Conservation (phyloP, 192 early-diverging fungal genomes). For the Coemansia guatemalensis region DNA sequence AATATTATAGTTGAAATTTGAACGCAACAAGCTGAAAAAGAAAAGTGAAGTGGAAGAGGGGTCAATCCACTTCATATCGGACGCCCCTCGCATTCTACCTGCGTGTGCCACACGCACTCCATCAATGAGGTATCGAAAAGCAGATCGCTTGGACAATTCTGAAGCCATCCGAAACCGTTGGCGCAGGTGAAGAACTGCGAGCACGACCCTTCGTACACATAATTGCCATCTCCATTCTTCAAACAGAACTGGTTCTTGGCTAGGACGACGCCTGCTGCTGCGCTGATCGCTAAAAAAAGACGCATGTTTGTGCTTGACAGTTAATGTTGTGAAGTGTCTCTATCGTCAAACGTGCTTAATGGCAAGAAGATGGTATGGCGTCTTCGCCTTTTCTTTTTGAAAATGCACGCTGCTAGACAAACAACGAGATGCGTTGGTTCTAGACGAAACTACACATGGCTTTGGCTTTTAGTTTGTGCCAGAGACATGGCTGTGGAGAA, state of each 20-base stretch:
- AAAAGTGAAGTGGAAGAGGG: neutral
- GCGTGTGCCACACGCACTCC: slow-evolving; percentile 33
- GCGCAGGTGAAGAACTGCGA: slow-evolving; percentile 43
- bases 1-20: neutral
- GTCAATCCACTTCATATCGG: neutral
- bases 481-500: too few species aligned
- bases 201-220: slow-evolving; percentile 28
- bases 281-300: neutral
- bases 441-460: too few species aligned
- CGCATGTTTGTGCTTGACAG: slow-evolving; percentile 3
- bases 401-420: too few species aligned
- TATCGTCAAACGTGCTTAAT: neutral
- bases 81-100: slow-evolving; percentile 34
- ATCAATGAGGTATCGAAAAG: slow-evolving; percentile 38
- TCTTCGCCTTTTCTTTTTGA: too few species aligned
- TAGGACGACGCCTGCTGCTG: neutral
- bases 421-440: too few species aligned
- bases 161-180: slow-evolving; percentile 46
- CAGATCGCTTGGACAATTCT: slow-evolving; percentile 34
- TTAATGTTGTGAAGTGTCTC: neutral
- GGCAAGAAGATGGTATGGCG: too few species aligned
- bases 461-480: too few species aligned
- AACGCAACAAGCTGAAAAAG: neutral
- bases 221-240: slow-evolving; percentile 39
- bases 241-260: slow-evolving; percentile 34